Percentiles rank a stretch among this genome's conserved stretches.
phyloP scores from a whole-genome alignment of 192 early-diverging fungal genomes.

The Podila clonocystis region DNA sequence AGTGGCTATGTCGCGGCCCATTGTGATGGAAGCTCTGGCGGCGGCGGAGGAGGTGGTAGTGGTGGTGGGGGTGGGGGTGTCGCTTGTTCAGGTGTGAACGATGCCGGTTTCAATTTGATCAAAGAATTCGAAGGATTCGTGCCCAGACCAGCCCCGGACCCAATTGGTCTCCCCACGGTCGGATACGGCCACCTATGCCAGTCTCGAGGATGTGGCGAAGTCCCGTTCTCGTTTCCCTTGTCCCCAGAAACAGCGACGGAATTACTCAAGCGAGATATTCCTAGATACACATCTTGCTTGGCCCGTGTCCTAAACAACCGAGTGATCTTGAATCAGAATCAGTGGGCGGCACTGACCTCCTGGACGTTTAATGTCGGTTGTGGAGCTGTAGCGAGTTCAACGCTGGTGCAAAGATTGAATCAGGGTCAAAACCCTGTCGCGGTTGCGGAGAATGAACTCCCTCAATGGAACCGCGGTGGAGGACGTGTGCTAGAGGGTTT shows the following conservation, averaged over 20 bases:
- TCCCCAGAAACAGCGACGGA: constrained; percentile 41
- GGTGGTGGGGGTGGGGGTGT: not conserved
- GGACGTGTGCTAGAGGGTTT: constrained; percentile 41
- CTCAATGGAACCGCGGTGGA: constrained; percentile 52
- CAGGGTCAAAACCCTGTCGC: constrained; percentile 38
- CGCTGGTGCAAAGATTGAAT: constrained; percentile 49
- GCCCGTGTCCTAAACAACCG: constrained; percentile 17
- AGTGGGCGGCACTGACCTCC: constrained; percentile 53
- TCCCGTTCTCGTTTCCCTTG: constrained; percentile 41
- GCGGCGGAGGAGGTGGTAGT: too few relatives aligned
- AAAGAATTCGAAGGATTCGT: constrained; percentile 53
- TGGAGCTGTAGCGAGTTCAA: constrained; percentile 33
- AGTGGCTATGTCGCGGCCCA: too few relatives aligned
- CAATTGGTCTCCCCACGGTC: constrained; percentile 48
- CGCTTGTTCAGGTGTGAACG: constrained; percentile 16
- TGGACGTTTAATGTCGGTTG: constrained; percentile 57
- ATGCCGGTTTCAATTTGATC: constrained; percentile 30
- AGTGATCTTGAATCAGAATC: constrained; percentile 48
- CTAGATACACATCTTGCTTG: constrained; percentile 45
- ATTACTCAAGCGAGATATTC: constrained; percentile 43
- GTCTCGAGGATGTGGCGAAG: constrained; percentile 26
- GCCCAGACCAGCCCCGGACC: constrained; percentile 37
- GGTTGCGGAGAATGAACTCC: constrained; percentile 51
- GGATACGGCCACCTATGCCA: constrained; percentile 57
- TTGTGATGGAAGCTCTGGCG: too few relatives aligned